These are phyloP conservation scores for Delphinella strobiligena DNA, from an alignment of 2,329 filamentous ascomycete genomes.

Conservation along the genomic window DNA sequence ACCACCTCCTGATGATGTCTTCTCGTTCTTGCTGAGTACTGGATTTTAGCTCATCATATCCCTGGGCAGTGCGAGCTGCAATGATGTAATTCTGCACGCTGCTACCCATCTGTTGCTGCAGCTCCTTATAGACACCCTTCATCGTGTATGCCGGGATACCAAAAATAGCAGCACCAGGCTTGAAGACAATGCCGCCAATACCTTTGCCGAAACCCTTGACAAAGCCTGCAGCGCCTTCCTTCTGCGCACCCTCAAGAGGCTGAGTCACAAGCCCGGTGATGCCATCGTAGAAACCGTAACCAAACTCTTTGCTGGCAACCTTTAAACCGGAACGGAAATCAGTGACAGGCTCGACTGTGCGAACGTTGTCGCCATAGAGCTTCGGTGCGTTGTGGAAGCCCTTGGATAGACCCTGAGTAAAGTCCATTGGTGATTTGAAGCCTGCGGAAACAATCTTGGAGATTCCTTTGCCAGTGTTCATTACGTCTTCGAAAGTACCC, in stretches of 20 bases:
- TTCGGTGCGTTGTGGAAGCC: slow-evolving; percentile 61
- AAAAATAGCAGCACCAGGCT: slow-evolving; percentile 47
- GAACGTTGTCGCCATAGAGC: slow-evolving; percentile 58
- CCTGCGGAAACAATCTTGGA: slow-evolving; percentile 24
- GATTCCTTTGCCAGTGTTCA: slow-evolving; percentile 23
- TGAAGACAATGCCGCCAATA: slow-evolving; percentile 61
- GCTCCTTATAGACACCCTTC: slow-evolving; percentile 64
- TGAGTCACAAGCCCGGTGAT: slow-evolving; percentile 66
- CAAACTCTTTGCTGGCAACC: slow-evolving; percentile 45
- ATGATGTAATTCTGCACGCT: slow-evolving; percentile 71
- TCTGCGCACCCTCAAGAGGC: slow-evolving; percentile 50
- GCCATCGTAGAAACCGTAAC: slow-evolving; percentile 62
- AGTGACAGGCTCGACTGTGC: slow-evolving; percentile 50
- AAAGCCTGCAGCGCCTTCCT: slow-evolving; percentile 52
- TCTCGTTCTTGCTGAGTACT: slow-evolving; percentile 47
- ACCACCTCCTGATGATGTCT: slow-evolving; percentile 55
- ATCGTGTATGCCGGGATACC: slow-evolving; percentile 60
- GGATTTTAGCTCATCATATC: slow-evolving; percentile 50
- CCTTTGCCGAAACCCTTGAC: slow-evolving; percentile 71
- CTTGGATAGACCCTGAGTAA: slow-evolving; percentile 51
- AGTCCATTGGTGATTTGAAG: slow-evolving; percentile 43
- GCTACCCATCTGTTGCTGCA: slow-evolving; percentile 55
- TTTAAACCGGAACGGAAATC: slow-evolving; percentile 49
- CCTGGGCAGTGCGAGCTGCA: slow-evolving; percentile 63
- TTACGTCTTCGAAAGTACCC: slow-evolving; percentile 11